A percentile compares a stretch with the other conserved stretches of the same genome.
These are phyloP conservation scores for Eucalyptus victrix DNA, from an alignment of 345 rosid genomes.

Conservation along the genomic window DNA sequence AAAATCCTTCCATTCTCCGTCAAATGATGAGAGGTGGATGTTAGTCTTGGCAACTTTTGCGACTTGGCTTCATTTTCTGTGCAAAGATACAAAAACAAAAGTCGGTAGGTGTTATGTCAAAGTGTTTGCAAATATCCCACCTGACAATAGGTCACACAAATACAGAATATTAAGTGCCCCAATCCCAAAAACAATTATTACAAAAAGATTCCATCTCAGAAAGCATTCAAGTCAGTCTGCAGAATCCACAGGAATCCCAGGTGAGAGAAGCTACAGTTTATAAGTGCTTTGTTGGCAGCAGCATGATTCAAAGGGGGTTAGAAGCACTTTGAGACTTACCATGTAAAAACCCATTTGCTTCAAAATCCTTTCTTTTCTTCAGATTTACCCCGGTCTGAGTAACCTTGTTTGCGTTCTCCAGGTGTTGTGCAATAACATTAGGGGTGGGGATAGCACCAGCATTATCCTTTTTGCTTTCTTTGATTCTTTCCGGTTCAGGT, in stretches of 20 bases:
- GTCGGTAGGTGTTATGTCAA: not conserved
- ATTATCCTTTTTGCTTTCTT: conserved; percentile 9
- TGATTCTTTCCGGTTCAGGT: conserved; percentile 6
- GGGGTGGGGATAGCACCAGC: not conserved
- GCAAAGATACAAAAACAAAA: not conserved
- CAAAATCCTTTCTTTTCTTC: conserved; percentile 49
- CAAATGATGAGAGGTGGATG: not conserved
- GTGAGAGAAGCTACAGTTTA: not conserved
- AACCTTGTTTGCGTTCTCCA: conserved; percentile 7
- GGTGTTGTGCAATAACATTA: not conserved
- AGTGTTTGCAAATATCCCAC: not conserved
- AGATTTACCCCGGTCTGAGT: conserved; percentile 15
- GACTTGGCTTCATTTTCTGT: not conserved
- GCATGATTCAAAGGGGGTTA: not conserved
- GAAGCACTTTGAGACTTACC: conserved; percentile 32
- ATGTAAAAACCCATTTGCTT: conserved; percentile 45
- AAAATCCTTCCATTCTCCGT: conserved; percentile 23
- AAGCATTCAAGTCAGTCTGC: not conserved
- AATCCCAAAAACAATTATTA: not conserved
- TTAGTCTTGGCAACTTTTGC: not conserved
- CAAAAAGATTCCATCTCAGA: not conserved
- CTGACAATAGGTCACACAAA: not conserved
- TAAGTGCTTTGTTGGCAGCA: not conserved
- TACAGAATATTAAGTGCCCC: not conserved
- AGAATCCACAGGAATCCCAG: not conserved